These are phyloP conservation scores for Nicotiana attenuata DNA, from an alignment of 257 asterid genomes.

Conservation along the genomic window DNA sequence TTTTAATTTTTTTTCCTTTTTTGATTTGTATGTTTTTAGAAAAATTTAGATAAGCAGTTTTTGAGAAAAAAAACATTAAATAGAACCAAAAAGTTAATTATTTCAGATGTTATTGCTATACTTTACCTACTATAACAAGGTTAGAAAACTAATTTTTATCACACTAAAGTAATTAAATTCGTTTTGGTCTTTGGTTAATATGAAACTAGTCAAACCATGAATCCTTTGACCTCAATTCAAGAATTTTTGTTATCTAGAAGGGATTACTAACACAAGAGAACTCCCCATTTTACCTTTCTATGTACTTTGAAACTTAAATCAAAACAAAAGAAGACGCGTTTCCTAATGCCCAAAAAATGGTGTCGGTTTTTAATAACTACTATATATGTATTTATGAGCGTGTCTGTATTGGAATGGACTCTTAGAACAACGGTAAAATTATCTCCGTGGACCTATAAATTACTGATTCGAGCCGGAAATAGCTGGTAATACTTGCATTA, in stretches of 20 bases:
- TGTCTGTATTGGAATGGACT: too few relatives aligned
- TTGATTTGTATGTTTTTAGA: not conserved
- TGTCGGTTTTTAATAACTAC: not conserved
- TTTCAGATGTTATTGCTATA: too few relatives aligned
- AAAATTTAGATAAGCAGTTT: too few relatives aligned
- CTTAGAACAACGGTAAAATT: too few relatives aligned
- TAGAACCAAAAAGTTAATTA: too few relatives aligned
- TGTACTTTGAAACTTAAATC: not conserved
- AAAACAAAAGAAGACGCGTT: not conserved
- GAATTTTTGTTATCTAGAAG: conserved; percentile 14
- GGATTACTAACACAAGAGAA: not conserved
- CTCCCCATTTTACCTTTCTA: not conserved
- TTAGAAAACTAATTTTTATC: not conserved
- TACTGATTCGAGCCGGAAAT: too few relatives aligned
- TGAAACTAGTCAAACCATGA: not conserved
- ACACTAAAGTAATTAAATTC: not conserved
- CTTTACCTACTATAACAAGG: not conserved
- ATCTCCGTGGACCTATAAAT: too few relatives aligned
- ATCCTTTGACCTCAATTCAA: not conserved
- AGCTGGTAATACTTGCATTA: too few relatives aligned
- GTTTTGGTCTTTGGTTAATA: not conserved
- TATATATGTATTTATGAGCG: too few relatives aligned
- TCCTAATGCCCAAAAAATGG: not conserved
- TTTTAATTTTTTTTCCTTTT: not conserved
- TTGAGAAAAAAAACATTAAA: too few relatives aligned